These are phyloP conservation scores for Talaromyces sp. DNA, from an alignment of 2,329 filamentous ascomycete species.

Conservation along the genomic window DNA sequence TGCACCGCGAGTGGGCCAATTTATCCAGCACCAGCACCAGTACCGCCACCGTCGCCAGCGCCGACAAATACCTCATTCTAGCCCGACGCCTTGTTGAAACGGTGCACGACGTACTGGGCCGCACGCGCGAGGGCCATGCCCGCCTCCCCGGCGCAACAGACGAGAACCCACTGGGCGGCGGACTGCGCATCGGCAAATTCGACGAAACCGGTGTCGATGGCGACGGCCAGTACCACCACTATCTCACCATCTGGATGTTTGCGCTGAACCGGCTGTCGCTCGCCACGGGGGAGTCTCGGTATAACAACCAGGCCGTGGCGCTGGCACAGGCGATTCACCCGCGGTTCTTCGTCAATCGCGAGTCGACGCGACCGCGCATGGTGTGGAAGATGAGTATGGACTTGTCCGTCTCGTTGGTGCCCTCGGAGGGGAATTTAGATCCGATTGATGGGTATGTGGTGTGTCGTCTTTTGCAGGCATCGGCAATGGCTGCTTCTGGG, in stretches of 20 bases:
- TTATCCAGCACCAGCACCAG: neutral
- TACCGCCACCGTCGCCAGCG: neutral
- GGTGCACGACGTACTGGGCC: conserved; percentile 51
- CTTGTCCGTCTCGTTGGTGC: conserved; percentile 43
- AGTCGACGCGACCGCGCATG: conserved; percentile 36
- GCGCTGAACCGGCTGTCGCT: conserved; percentile 51
- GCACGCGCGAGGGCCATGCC: conserved; percentile 44
- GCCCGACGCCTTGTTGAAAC: conserved; percentile 46
- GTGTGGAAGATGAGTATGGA: conserved; percentile 55
- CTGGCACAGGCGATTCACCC: conserved; percentile 51
- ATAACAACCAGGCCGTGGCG: conserved; percentile 48
- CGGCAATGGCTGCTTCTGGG: conserved; percentile 24
- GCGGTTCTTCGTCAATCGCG: conserved; percentile 43
- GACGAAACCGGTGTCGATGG: conserved; percentile 45
- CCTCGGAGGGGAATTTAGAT: conserved; percentile 52
- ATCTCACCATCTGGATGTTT: conserved; percentile 60
- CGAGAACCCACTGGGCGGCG: conserved; percentile 48
- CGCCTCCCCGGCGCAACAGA: conserved; percentile 50
- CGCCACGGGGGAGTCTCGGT: conserved; percentile 42
- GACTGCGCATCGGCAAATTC: conserved; percentile 55
- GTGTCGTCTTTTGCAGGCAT: conserved; percentile 45
- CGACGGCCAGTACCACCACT: conserved; percentile 60
- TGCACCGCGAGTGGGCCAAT: conserved; percentile 38
- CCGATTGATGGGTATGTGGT: conserved; percentile 52
- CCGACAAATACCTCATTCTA: conserved; percentile 43